phyloP scores from a whole-genome alignment of 129 eudicot genomes.

The Pseudognaphalium luteoalbum region DNA sequence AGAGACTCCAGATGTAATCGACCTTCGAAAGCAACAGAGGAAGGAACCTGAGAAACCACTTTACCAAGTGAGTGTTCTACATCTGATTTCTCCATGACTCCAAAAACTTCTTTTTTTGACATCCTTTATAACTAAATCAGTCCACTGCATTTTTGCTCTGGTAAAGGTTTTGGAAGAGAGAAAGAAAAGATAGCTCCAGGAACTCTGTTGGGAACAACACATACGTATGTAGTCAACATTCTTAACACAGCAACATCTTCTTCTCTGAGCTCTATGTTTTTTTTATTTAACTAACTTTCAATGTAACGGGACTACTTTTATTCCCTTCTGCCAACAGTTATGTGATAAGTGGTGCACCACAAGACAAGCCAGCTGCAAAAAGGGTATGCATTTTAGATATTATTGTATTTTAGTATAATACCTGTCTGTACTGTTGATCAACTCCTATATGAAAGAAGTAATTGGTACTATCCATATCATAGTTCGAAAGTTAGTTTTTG shows the following conservation, averaged over 20 bases:
- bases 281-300: background rate
- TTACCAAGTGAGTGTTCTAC: conserved; percentile 56
- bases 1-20: conserved; percentile 98
- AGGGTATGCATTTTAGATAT: background rate
- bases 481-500: background rate
- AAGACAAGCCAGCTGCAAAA: conserved; percentile 6
- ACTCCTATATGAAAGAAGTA: background rate
- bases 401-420: background rate
- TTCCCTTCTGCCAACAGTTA: background rate
- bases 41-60: conserved; percentile 94
- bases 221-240: background rate
- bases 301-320: background rate
- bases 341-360: conserved; percentile 5
- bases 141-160: too few species aligned
- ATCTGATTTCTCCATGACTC: too few species aligned
- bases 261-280: background rate
- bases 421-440: background rate
- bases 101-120: too few species aligned
- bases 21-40: conserved; percentile 95
- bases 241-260: background rate
- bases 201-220: background rate
- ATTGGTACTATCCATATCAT: background rate
- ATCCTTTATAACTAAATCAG: too few species aligned
- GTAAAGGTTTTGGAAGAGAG: background rate
- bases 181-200: conserved; percentile 14